Base-by-base conservation (phyloP, 257 asterid species). In the Nicotiana undulata region DNA sequence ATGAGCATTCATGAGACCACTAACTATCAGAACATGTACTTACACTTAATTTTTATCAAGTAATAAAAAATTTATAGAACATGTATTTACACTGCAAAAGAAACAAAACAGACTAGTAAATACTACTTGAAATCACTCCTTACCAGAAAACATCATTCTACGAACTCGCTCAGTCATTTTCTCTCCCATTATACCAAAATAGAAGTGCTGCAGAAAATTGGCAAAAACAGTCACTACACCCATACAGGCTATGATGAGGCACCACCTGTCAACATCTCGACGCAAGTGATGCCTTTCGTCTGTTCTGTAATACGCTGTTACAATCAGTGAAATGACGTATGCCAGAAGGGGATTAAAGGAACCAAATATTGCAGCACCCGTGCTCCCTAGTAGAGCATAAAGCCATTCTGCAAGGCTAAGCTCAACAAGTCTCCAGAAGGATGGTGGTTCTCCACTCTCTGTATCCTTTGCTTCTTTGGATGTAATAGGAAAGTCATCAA, bases 341-440 rank as follows among this genome's bases (percentile, higher is more conserved):
- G 99, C 98, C 84, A 96, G 94, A 63, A 94, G 86, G 80, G 99
- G 99, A 86, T 94, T 96, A 63, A 93, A 94, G 80, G 99, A 93
- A 76, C 99, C 99, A 82, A 96, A 96, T 31, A 92, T 90, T 34
- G 99, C 99, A 81, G 99, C 99, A 55, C 99, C 99, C 28, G 82
- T 92, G 88, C 99, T 94, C 78, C 99, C 99, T 75, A 96, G 88
- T 84, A 96, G 97, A 86, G 98, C 99, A 84, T 92, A 96, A 81
- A 96, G 97, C 99, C 99, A 96, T 70, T 96, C 99, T 26, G 99
- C 99, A 87, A 96, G 94, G 88, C 99, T 96, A 82, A 96, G 98
- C 85, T 96, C 98, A 77, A 94, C 92, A 74, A 96, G 97, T 88
- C 99, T 94, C 97, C 97, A 96, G 66, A 92, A 89, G 15, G 99